Conservation (phyloP, 1,284 basidiomycete species). For the Malassezia restricta region DNA sequence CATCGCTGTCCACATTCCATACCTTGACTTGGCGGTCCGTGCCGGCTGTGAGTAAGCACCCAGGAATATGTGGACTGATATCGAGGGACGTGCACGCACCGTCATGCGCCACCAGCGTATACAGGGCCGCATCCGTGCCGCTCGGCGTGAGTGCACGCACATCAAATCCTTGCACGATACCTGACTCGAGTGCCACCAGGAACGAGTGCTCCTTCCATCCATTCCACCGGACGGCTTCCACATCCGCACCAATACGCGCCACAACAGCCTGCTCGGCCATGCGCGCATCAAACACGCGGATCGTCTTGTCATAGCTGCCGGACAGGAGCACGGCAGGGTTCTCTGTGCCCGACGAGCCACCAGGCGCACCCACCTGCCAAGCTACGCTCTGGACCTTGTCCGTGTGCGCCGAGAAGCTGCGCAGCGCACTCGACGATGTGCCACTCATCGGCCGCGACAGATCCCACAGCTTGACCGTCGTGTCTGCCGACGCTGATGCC, state of each 20-base stretch:
- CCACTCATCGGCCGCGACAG: conserved; percentile 57
- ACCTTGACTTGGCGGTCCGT: conserved; percentile 72
- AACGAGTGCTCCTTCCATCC: conserved; percentile 79
- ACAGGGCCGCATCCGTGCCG: conserved; percentile 50
- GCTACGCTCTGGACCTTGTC: conserved; percentile 97
- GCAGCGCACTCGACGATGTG: conserved; percentile 54
- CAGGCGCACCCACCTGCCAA: conserved; percentile 58
- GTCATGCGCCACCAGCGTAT: conserved; percentile 86
- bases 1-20: conserved; percentile 67
- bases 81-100: conserved; percentile 84
- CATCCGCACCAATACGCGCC: conserved; percentile 70
- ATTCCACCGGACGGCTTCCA: conserved; percentile 89
- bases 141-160: conserved; percentile 61
- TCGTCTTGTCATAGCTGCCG: conserved; percentile 84
- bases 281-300: conserved; percentile 81
- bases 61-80: conserved; percentile 77
- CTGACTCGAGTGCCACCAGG: conserved; percentile 56
- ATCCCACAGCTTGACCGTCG: conserved; percentile 96
- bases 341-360: conserved; percentile 13
- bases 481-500: conserved; percentile 82
- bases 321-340: conserved; percentile 76
- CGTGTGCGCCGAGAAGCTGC: conserved; percentile 70
- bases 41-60: conserved; percentile 82
- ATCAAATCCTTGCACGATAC: conserved; percentile 64
- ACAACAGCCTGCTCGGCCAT: conserved; percentile 66